Evolutionary conservation across 2,329 filamentous ascomycete species (phyloP), one percentile per base, ranked within the genome.

Genomic region (Plenodomus lindquistii): DNA sequence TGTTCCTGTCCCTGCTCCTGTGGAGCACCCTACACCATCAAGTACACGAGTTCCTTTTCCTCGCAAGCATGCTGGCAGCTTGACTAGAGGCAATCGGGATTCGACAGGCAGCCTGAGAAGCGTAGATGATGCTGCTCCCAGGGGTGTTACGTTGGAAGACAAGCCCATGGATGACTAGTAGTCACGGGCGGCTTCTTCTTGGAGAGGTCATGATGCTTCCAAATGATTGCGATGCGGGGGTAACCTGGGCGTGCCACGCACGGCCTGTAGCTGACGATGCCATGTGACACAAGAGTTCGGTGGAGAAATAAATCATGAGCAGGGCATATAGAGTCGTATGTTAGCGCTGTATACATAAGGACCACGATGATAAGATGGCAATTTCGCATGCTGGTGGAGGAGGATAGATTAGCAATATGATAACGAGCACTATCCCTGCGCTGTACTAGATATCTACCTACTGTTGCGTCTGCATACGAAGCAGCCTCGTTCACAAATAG

Each of bases 151-250:
- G 58, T 76, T 91, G 63, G 84, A 84, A 63, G 88, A 91, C 69
- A 85, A 83, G 72, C 85, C 87, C n/a, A 89, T 91, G 85, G 86
- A 90, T 73, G 86, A 89, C 72, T 89, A 68, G 61, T 66, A 52
- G 66, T 60, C 42, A 40, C 54, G 37, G 44, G 37, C 47, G 44
- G 31, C 34, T 21, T 29, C 47, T 46, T 55, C 34, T 39, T 37
- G 22, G 10, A 45, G 18, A 16, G 9, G 18, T 37, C 3, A 37
- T 37, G 6, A 37, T 5, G 17, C 34, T 36, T 11, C 27, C n/a
- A n/a, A n/a, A n/a, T 31, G 27, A 31, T 31, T 7, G 27, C 11
- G n/a, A 31, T 13, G 10, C 27, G 27, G 15, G 27, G 4, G 27
- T 13, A 15, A 15, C 15, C 6, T 31, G 4, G 27, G 11, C 10